Evolutionary conservation across 805 yeast species (phyloP).

Genomic region (Pachysolen tannophilus): DNA sequence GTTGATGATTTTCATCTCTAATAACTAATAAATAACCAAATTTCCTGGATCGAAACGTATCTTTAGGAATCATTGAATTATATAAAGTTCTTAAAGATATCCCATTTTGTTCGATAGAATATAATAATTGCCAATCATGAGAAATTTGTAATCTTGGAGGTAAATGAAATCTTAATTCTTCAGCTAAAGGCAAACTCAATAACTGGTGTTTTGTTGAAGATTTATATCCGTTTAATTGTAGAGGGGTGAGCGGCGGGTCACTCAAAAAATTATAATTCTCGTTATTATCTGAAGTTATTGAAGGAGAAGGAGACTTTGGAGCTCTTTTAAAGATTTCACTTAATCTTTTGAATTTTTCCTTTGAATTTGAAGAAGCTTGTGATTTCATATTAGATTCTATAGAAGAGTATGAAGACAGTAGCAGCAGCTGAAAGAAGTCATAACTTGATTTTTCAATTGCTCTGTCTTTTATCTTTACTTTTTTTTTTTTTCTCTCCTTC

Average conservation of each 20-base stretch:
- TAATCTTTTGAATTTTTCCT: constrained; percentile 3
- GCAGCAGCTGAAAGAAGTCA: too few relatives aligned
- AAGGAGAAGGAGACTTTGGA: neutral
- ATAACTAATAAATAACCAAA: constrained; percentile 70
- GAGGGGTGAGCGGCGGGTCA: constrained; percentile 44
- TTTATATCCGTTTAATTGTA: constrained; percentile 54
- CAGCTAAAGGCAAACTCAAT: constrained; percentile 52
- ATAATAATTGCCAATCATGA: constrained; percentile 69
- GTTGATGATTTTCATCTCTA: constrained; percentile 51
- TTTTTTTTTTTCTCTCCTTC: too few relatives aligned
- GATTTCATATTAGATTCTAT: too few relatives aligned
- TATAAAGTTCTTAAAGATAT: constrained; percentile 79
- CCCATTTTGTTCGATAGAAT: constrained; percentile 90
- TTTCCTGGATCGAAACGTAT: constrained; percentile 12
- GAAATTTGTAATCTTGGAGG: constrained; percentile 76
- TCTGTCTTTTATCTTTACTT: too few relatives aligned
- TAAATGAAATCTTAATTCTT: constrained; percentile 60
- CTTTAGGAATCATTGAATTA: constrained; percentile 35
- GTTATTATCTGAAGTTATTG: neutral
- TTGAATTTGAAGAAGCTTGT: constrained; percentile 1
- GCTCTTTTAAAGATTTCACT: constrained; percentile 1
- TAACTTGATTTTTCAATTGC: too few relatives aligned
- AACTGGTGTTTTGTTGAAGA: constrained; percentile 49
- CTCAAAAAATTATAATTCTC: constrained; percentile 8
- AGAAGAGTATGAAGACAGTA: too few relatives aligned